These are phyloP conservation scores for Raffaelea albimanens DNA, from an alignment of 2,329 filamentous ascomycete species.

Conservation along the genomic window DNA sequence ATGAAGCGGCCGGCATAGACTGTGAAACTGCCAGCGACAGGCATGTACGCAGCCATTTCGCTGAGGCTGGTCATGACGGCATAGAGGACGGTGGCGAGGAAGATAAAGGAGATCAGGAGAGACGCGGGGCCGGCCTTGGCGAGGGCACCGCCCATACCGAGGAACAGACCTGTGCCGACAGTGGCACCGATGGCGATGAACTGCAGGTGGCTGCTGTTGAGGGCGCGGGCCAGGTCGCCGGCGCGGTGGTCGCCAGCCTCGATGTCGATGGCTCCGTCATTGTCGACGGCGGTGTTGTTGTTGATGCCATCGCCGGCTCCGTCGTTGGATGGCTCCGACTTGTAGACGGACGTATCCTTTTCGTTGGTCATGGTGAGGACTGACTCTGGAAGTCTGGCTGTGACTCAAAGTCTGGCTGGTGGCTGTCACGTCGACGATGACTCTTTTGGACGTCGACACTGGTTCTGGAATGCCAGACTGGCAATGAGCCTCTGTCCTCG, in stretches of 20 bases:
- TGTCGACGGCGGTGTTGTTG: background rate
- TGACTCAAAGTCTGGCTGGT: background rate
- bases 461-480: background rate
- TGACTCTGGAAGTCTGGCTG: background rate
- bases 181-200: slow-evolving; percentile 40
- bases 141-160: slow-evolving; percentile 55
- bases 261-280: background rate
- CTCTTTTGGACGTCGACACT: background rate
- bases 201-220: slow-evolving; percentile 23
- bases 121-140: slow-evolving; percentile 55
- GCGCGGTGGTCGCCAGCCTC: background rate
- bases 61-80: slow-evolving; percentile 61
- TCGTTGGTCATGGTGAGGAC: background rate
- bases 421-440: background rate
- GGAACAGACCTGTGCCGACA: slow-evolving; percentile 63
- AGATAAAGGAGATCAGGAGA: slow-evolving; percentile 57
- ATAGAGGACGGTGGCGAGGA: slow-evolving; percentile 63
- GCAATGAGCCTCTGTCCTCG: too few relatives aligned
- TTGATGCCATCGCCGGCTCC: background rate
- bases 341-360: background rate
- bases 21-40: slow-evolving; percentile 67
- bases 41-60: slow-evolving; percentile 70
- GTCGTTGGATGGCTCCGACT: background rate
- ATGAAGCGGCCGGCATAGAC: slow-evolving; percentile 67
- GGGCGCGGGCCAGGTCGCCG: slow-evolving; percentile 20